Base-by-base conservation (phyloP, 169 alveolate genomes). In the Plasmodium chabaudi region DNA sequence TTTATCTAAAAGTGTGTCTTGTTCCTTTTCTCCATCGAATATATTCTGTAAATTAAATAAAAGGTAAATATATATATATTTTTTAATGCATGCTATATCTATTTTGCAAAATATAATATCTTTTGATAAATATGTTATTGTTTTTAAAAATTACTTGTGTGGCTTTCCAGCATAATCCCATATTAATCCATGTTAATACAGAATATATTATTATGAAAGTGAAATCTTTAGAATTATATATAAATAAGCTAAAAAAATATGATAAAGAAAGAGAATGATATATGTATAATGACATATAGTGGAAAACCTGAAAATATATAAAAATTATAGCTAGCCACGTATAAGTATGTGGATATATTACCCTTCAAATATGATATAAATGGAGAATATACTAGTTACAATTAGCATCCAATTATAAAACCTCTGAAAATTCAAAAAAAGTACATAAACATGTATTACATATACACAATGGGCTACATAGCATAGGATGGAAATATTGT, bases 401-500 rank as follows among this genome's bases (percentile, higher is more conserved):
- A 75, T 27, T 21, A 75, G 74, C 88, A 75, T 75, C 88, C 88
- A 75, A 63, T 75, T 75, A 68, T 75, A 75, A 57, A 63, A 75
- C 17, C 88, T 75, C 88, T 75, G 49, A 59, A 59, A 59, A 63
- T 25, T 34, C 42, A 7, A 34, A 34, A 34, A 34, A 34, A 34
- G 4, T 34, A 34, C 4, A 34, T 34, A 21, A 25, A 7, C 12
- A 42, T 21, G 25, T 21, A 21, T 21, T 21, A 21, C 9, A 65
- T 39, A 2, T 42, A 17, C 19, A 42, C 9, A 17, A 21, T 25
- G 42, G 51, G 19, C 25, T 49, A 13, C 23, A 19, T 46, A 12
- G 49, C 21, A 17, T 55, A 68, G 44, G 0, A 17, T 42, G 39
- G 12, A 3, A 13, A 12, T 42, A 39, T 7, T 34, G 7, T 13